Base-by-base conservation (phyloP, 2,329 filamentous ascomycete genomes). In the Penicillium sp. region DNA sequence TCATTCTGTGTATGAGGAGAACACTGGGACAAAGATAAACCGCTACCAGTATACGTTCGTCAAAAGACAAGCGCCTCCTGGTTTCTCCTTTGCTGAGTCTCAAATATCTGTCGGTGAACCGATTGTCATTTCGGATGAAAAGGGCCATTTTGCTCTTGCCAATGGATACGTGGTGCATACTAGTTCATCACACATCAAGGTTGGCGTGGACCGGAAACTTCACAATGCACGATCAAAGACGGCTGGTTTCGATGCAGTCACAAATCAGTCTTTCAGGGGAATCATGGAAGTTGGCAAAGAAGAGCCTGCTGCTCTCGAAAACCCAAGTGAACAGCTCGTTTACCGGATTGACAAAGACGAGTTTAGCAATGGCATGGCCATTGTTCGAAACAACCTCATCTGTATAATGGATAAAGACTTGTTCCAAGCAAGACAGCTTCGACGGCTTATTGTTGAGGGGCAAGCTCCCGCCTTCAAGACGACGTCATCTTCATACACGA, bases 321-420 rank as follows among this genome's bases (percentile, higher is more conserved):
- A 79, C 36, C 77, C 76, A 0, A 77, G 80, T 25, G 78, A 83
- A 36, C 78, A 84, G 56, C 79, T 82, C 6, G 75, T 83, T 41
- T 99, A 96, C 68, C 89, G 94, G 25, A 80, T 99, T 4, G 94
- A 99, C 76, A 97, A 97, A 72, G 94, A 99, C 68, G 94, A 99
- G 70, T 99, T 99, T 75, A 96, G 91, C 76, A 97, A 96, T 68
- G 94, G 94, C 57, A 96, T 99, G 91, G 92, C 94, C 3, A 89
- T 89, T 31, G 90, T 96, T 45, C 87, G 94, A 53, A 97, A 96
- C 75, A 99, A 97, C 66, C 83, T 99, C 1, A 86, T 97, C 33
- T 90, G 93, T 65, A 85, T 96, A 67, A 97, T 99, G 93, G 86
- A 90, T 41, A 86, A 92, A 64, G 85, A 86, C 43, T 80, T 88